Evolutionary conservation across 257 asterid species (phyloP), one percentile per base, ranked within the genome.

Genomic region (Scutellaria baicalensis): DNA sequence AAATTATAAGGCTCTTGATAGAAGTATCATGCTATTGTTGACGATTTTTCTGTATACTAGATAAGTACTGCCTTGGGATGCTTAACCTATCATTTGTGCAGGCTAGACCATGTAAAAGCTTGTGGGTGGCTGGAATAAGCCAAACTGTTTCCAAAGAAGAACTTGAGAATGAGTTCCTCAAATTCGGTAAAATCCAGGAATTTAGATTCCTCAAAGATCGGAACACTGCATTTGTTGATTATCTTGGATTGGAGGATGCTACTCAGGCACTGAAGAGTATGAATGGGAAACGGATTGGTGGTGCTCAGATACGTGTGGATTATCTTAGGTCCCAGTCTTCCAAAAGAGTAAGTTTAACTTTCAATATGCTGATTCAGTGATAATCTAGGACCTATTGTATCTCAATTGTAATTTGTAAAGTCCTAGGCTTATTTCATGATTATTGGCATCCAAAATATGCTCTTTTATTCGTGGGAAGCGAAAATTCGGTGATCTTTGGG

Each of bases 71-170:
- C 49, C 38, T 73, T 40, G 48, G 18, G 64, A 18, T 73, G 76
- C 69, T 58, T 57, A 59, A 45, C 33, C 13, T 9, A 48, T 79
- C 69, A 52, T 50, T 7, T 42, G 40, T 80, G 66, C 89, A 94
- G 99, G 97, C 99, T 71, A 94, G 83, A 73, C 99, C 99, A 56
- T 87, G 95, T 72, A 94, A 91, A 80, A 91, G 92, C 73, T 78
- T 94, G 80, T 91, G 99, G 99, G 97, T 94, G 52, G 87, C 96
- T 71, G 99, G 99, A 72, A 81, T 94, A 48, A 67, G 95, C 81
- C 92, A 80, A 59, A 84, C 96, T 69, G 75, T 87, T 56, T 63
- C 92, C 44, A 91, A 81, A 74, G 97, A 93, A 79, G 96, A 84
- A 60, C 59, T 93, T 85, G 97, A 93, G 88, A 84, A 84, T 62